A percentile compares a stretch with the other conserved stretches of the same genome.
Evolutionary conservation across 2,329 filamentous ascomycete genomes (phyloP).

Genomic region (Phyllosticta capitalensis): DNA sequence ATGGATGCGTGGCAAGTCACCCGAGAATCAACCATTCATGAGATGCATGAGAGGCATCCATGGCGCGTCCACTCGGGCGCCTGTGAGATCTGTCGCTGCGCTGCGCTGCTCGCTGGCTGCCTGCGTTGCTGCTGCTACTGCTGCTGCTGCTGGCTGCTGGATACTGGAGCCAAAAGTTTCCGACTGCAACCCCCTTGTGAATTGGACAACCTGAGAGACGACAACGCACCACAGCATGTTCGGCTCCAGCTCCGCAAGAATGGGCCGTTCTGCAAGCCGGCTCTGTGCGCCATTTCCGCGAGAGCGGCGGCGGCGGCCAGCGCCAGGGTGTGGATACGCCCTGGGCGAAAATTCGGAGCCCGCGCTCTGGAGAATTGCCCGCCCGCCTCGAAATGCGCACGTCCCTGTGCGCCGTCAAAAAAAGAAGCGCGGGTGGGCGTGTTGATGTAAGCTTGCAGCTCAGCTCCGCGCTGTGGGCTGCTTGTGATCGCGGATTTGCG

Average conservation of each 20-base stretch:
- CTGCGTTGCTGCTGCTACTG: neutral
- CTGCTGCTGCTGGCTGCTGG: neutral
- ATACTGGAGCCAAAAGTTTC: neutral
- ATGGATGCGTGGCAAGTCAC: neutral
- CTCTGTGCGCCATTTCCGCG: neutral
- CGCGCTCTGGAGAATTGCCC: neutral
- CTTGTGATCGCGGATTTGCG: constrained; percentile 2
- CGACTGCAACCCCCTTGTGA: neutral
- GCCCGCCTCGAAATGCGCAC: neutral
- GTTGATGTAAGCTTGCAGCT: constrained; percentile 7
- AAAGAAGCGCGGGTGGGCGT: constrained; percentile 5
- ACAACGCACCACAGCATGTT: neutral
- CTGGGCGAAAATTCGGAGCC: neutral
- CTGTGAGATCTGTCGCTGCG: neutral
- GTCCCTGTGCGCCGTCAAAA: neutral
- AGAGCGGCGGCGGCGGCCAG: neutral
- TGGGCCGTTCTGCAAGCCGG: neutral
- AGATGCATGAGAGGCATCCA: neutral
- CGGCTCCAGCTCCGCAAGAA: neutral
- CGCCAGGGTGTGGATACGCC: neutral
- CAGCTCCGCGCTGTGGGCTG: constrained; percentile 4
- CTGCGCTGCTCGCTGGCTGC: neutral
- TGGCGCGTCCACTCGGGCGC: neutral
- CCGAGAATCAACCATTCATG: neutral
- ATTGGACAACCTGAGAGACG: neutral